These are phyloP conservation scores for Daedaleopsis sinensis DNA, from an alignment of 768 basidiomycete genomes.

Conservation along the genomic window DNA sequence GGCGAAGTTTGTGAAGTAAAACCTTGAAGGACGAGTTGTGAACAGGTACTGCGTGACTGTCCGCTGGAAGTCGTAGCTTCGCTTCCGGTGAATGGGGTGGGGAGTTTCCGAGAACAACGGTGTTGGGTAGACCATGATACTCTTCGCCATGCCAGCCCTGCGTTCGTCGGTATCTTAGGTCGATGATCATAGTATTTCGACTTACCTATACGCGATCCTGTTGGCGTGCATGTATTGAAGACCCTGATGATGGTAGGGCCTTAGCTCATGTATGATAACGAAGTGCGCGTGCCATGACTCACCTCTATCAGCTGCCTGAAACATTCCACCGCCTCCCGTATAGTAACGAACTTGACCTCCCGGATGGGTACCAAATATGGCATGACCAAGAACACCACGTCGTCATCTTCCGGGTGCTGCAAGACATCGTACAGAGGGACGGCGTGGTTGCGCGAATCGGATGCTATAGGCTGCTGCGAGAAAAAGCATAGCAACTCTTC, in stretches of 20 bases:
- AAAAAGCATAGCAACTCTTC: slow-evolving; percentile 13
- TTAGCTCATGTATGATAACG: background rate
- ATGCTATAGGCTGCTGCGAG: slow-evolving; percentile 2
- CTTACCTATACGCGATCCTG: slow-evolving; percentile 40
- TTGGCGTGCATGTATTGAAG: slow-evolving; percentile 40
- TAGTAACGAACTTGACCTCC: slow-evolving; percentile 34
- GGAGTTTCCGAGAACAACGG: slow-evolving; percentile 21
- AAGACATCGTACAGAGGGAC: slow-evolving; percentile 27
- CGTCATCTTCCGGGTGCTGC: slow-evolving; percentile 7
- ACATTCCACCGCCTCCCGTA: slow-evolving; percentile 40
- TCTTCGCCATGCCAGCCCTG: slow-evolving; percentile 13
- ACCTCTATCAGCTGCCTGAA: slow-evolving; percentile 38
- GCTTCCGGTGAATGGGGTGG: slow-evolving; percentile 11
- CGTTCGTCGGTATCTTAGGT: too few species aligned
- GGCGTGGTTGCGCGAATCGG: slow-evolving; percentile 29
- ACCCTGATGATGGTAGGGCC: slow-evolving; percentile 25
- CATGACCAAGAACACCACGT: slow-evolving; percentile 31
- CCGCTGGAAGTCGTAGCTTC: slow-evolving; percentile 3
- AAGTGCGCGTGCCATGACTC: background rate
- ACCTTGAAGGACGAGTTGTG: slow-evolving; percentile 27
- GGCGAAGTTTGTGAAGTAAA: slow-evolving; percentile 30
- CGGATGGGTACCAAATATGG: slow-evolving; percentile 33
- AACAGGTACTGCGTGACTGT: slow-evolving; percentile 10
- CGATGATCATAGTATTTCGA: too few species aligned
- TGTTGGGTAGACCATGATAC: slow-evolving; percentile 22